These are phyloP conservation scores for Artemisia annua DNA, from an alignment of 129 eudicot genomes.

Conservation along the genomic window DNA sequence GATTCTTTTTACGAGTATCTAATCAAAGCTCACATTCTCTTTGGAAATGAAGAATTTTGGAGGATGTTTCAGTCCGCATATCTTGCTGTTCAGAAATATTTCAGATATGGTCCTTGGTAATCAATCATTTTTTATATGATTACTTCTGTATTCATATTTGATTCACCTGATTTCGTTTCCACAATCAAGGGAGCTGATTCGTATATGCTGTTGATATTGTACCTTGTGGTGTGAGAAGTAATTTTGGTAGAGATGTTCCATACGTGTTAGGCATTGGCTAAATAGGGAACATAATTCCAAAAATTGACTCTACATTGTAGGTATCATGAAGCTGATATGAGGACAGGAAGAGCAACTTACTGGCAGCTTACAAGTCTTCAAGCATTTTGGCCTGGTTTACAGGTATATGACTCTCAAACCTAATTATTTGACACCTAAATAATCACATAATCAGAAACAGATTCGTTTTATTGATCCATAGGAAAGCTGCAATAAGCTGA, in stretches of 20 bases:
- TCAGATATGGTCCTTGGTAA: conserved; percentile 95
- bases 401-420: conserved; percentile 38
- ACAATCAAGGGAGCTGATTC: neutral
- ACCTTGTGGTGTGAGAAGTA: too few species aligned
- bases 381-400: conserved; percentile 99
- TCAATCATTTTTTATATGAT: neutral
- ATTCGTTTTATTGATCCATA: too few species aligned
- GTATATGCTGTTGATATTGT: too few species aligned
- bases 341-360: conserved; percentile 91
- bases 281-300: neutral
- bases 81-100: conserved; percentile 82
- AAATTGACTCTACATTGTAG: conserved; percentile 36
- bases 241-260: too few species aligned
- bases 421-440: neutral
- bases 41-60: conserved; percentile 94
- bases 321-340: conserved; percentile 99
- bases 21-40: conserved; percentile 87
- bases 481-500: neutral
- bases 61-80: conserved; percentile 98
- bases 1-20: conserved; percentile 95
- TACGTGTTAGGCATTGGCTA: too few species aligned
- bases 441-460: neutral
- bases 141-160: neutral
- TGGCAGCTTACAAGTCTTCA: conserved; percentile 99
- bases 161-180: neutral